Percentiles rank a stretch among this genome's conserved stretches.
Evolutionary conservation across 2,329 filamentous ascomycete genomes (phyloP).

Genomic region (Graphium sp.): DNA sequence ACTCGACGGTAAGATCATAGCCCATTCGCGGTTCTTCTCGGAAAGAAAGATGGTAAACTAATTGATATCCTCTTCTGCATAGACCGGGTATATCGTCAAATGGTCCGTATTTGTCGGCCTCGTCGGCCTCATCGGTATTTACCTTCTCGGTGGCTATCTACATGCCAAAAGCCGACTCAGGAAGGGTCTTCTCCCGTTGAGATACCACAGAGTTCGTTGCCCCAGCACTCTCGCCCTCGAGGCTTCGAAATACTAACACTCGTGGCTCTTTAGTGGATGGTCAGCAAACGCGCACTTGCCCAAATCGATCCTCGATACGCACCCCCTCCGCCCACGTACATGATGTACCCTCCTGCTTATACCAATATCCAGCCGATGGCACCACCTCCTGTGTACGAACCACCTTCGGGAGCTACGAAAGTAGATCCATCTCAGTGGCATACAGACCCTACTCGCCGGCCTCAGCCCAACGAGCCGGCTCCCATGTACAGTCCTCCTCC

Average conservation of each 20-base stretch:
- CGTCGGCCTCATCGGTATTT: conserved; percentile 38
- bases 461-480: too few relatives aligned
- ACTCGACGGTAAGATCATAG: conserved; percentile 8
- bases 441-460: conserved; percentile 11
- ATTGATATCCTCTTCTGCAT: neutral
- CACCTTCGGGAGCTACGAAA: conserved; percentile 32
- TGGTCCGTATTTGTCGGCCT: conserved; percentile 53
- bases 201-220: conserved; percentile 49
- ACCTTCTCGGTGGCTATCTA: conserved; percentile 49
- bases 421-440: conserved; percentile 31
- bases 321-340: conserved; percentile 21
- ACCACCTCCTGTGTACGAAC: conserved; percentile 41
- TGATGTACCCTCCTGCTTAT: conserved; percentile 17
- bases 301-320: conserved; percentile 31
- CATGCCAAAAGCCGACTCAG: conserved; percentile 52
- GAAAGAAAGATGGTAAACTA: conserved; percentile 1
- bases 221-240: neutral
- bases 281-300: conserved; percentile 26
- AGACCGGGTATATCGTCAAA: conserved; percentile 51
- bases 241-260: neutral
- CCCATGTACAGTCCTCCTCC: conserved; percentile 26
- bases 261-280: conserved; percentile 25
- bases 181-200: conserved; percentile 46
- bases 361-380: conserved; percentile 36
- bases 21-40: neutral